Conservation (phyloP, 2,329 filamentous ascomycete species). For the Penicillium fuscoglaucum region DNA sequence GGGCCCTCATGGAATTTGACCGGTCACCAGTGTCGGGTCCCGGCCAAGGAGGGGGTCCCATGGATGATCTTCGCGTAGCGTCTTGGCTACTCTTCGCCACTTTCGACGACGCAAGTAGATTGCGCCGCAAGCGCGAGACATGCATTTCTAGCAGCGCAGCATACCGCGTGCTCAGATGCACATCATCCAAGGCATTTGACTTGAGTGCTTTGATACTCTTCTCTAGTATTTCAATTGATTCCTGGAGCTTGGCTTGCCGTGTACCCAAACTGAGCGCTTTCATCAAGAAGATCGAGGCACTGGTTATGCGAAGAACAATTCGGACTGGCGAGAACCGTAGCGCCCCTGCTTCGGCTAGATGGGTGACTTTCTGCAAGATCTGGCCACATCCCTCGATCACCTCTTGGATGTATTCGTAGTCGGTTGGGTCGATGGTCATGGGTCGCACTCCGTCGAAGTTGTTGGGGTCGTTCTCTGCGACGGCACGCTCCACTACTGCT, state of each 20-base stretch:
- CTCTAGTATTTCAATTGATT: slow-evolving; percentile 51
- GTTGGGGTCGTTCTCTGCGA: slow-evolving; percentile 38
- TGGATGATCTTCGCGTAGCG: slow-evolving; percentile 31
- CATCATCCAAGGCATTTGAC: slow-evolving; percentile 53
- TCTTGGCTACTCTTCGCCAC: slow-evolving; percentile 28
- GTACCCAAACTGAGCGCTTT: slow-evolving; percentile 53
- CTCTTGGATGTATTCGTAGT: slow-evolving; percentile 58
- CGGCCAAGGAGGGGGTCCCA: slow-evolving; percentile 30
- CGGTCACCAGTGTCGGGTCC: slow-evolving; percentile 28
- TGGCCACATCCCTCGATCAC: slow-evolving; percentile 57
- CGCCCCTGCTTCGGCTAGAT: slow-evolving; percentile 48
- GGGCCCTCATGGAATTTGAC: slow-evolving; percentile 19
- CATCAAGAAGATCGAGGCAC: slow-evolving; percentile 57
- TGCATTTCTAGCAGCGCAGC: slow-evolving; percentile 52
- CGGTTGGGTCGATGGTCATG: slow-evolving; percentile 50
- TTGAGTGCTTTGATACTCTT: slow-evolving; percentile 51
- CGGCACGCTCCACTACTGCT: slow-evolving; percentile 56
- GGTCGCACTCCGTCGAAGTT: slow-evolving; percentile 40
- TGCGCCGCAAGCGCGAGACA: slow-evolving; percentile 43
- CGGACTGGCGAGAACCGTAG: slow-evolving; percentile 56
- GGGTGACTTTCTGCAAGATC: slow-evolving; percentile 52
- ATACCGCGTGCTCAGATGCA: slow-evolving; percentile 54
- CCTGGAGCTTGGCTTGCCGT: slow-evolving; percentile 51
- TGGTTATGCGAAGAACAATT: slow-evolving; percentile 56
- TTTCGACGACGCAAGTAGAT: slow-evolving; percentile 40